Evolutionary conservation across 78 protist species (phyloP).

Genomic region (Monosiga brevicollis): DNA sequence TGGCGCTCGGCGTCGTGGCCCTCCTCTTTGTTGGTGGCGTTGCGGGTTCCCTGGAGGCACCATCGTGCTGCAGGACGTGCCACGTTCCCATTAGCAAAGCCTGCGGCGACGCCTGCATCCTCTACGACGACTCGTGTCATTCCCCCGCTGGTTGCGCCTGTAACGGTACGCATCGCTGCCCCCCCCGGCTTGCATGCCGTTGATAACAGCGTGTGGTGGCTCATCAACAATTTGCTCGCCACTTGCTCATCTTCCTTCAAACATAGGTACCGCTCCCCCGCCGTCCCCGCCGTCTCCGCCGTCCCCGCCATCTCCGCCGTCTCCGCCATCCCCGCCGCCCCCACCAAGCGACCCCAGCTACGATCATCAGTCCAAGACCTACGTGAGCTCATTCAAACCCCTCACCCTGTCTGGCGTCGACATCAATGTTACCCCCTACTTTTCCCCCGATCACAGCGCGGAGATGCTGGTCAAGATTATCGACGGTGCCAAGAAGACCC

Average conservation of each 20-base stretch:
- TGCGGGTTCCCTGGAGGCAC: too few relatives aligned
- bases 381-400: neutral
- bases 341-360: neutral
- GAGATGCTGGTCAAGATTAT: neutral
- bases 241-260: too few relatives aligned
- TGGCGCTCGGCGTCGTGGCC: too few relatives aligned
- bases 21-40: too few relatives aligned
- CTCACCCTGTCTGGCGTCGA: too few relatives aligned
- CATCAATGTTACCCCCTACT: neutral
- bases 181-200: neutral
- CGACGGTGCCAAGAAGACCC: neutral
- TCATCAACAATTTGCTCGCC: too few relatives aligned
- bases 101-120: neutral
- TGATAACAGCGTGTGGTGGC: neutral
- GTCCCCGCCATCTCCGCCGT: neutral
- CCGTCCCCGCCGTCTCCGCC: too few relatives aligned
- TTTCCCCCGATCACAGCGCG: neutral
- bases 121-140: neutral
- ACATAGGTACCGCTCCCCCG: too few relatives aligned
- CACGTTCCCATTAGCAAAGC: too few relatives aligned
- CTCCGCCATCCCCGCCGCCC: neutral
- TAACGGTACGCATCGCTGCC: neutral
- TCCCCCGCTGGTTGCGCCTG: neutral
- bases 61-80: too few relatives aligned
- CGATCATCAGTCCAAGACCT: slow-evolving; percentile 10